phyloP scores from a whole-genome alignment of 768 basidiomycete genomes.

The Boletus patriciae region DNA sequence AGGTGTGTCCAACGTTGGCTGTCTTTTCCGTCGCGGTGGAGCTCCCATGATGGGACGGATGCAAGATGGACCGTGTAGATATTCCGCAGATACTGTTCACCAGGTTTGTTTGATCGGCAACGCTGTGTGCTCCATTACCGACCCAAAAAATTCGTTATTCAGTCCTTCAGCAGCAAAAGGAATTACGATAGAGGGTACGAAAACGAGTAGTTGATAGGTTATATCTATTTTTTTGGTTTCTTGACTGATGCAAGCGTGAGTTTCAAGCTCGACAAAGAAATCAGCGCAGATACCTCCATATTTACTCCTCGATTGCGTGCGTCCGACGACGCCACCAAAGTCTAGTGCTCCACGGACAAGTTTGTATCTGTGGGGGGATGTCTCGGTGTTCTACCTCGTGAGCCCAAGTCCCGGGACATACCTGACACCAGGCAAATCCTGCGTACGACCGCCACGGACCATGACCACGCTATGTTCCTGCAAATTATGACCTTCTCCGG shows the following conservation, averaged over 20 bases:
- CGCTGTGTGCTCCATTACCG: no score
- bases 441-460: conserved; percentile 91
- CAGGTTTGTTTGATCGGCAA: no score
- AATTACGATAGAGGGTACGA: background rate
- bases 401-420: conserved; percentile 40
- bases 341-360: conserved; percentile 91
- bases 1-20: background rate
- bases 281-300: conserved; percentile 72
- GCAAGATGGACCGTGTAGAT: no score
- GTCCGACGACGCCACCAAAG: conserved; percentile 84
- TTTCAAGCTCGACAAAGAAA: background rate
- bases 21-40: background rate
- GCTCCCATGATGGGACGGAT: no score
- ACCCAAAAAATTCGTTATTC: background rate
- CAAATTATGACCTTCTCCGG: conserved; percentile 95
- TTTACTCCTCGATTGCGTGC: conserved; percentile 80
- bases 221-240: conserved; percentile 78
- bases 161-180: background rate
- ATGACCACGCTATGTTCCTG: conserved; percentile 97
- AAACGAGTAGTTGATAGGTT: background rate
- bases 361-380: conserved; percentile 69
- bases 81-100: no score
- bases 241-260: conserved; percentile 54
- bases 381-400: background rate
- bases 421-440: conserved; percentile 98